phyloP scores from a whole-genome alignment of 768 basidiomycete species.

The Sarcodon aspratus region DNA sequence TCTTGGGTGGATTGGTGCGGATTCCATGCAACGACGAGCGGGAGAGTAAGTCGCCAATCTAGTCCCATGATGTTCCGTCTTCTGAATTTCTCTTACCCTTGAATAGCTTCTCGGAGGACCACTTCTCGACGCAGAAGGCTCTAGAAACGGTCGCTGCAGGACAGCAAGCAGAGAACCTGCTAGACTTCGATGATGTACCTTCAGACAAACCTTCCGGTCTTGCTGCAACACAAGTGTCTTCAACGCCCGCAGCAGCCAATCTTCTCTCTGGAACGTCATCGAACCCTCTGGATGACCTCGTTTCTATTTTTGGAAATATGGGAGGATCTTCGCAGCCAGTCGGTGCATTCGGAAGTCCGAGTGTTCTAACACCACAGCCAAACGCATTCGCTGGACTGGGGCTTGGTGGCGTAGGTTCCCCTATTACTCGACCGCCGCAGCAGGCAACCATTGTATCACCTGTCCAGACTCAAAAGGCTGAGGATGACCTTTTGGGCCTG shows the following conservation, averaged over 20 bases:
- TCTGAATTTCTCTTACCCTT: background rate
- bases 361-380: slow-evolving; percentile 14
- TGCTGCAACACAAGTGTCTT: slow-evolving; percentile 64
- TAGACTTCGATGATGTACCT: slow-evolving; percentile 82
- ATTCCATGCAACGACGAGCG: slow-evolving; percentile 57
- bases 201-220: slow-evolving; percentile 57
- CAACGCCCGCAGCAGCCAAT: slow-evolving; percentile 62
- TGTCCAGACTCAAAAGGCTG: slow-evolving; percentile 12
- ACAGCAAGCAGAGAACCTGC: slow-evolving; percentile 88
- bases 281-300: slow-evolving; percentile 88
- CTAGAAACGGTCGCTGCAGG: slow-evolving; percentile 87
- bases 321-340: slow-evolving; percentile 9
- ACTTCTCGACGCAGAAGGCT: slow-evolving; percentile 65
- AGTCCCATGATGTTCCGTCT: background rate
- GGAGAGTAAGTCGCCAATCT: slow-evolving; percentile 28
- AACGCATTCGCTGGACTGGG: slow-evolving; percentile 5
- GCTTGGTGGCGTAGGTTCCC: slow-evolving; percentile 1
- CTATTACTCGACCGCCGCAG: slow-evolving; percentile 10
- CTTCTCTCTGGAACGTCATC: slow-evolving; percentile 69
- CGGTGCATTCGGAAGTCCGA: slow-evolving; percentile 15
- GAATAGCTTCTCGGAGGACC: slow-evolving; percentile 55
- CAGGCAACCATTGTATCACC: slow-evolving; percentile 10
- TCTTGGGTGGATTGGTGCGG: slow-evolving; percentile 77
- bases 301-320: slow-evolving; percentile 74
- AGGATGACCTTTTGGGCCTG: slow-evolving; percentile 46